Conservation (phyloP, 192 early-diverging fungal species). For the Coemansia sp. region DNA sequence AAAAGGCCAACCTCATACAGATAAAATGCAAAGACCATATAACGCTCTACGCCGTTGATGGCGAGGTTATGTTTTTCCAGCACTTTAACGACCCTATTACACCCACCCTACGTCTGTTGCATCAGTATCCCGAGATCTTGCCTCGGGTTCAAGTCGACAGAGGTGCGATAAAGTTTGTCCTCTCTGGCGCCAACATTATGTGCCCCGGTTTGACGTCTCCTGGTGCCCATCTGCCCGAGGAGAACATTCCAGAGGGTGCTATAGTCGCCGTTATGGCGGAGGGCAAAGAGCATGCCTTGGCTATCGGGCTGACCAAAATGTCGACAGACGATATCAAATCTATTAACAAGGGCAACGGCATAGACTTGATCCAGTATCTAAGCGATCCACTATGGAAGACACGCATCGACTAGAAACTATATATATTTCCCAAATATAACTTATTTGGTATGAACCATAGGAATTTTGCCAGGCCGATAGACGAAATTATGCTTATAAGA, state of each 20-base stretch:
- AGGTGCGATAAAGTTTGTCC: constrained; percentile 98
- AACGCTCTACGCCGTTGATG: constrained; percentile 81
- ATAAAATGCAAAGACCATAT: constrained; percentile 94
- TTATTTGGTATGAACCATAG: constrained; percentile 87
- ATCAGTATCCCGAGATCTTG: constrained; percentile 93
- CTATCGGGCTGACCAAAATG: constrained; percentile 86
- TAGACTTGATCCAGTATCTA: constrained; percentile 87
- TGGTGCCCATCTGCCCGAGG: constrained; percentile 80
- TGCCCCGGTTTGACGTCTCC: constrained; percentile 96
- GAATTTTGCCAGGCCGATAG: constrained; percentile 77
- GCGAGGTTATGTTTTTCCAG: constrained; percentile 90
- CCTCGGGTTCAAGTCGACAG: constrained; percentile 91
- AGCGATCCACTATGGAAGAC: constrained; percentile 84
- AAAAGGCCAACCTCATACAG: constrained; percentile 84
- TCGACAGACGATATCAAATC: constrained; percentile 85
- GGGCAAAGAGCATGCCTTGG: constrained; percentile 95
- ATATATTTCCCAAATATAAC: not conserved
- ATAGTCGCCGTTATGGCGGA: constrained; percentile 93
- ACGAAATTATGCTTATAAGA: constrained; percentile 93
- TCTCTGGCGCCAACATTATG: constrained; percentile 98
- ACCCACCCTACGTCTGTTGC: constrained; percentile 85
- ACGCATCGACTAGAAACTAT: constrained; percentile 16
- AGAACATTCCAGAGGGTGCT: constrained; percentile 66
- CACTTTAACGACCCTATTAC: constrained; percentile 92
- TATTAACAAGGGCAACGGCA: constrained; percentile 90